phyloP scores from a whole-genome alignment of 2,329 filamentous ascomycete genomes.

The Clarireedia monteithiana region DNA sequence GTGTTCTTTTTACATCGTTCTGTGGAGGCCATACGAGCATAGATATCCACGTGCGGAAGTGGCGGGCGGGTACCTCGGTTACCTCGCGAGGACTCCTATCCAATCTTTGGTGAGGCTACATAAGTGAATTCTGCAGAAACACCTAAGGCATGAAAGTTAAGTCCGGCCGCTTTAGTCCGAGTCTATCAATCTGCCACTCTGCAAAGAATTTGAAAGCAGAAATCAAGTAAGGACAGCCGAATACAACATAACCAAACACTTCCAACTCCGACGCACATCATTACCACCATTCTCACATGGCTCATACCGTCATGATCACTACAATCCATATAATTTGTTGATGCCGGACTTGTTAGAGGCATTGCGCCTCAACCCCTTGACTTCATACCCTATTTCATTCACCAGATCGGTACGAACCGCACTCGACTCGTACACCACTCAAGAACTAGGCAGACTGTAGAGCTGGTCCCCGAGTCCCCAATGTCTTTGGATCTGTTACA shows the following conservation, averaged over 20 bases:
- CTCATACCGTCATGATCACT: slow-evolving; percentile 19
- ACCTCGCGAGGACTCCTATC: background rate
- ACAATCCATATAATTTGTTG: slow-evolving; percentile 17
- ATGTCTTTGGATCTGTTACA: slow-evolving; percentile 84
- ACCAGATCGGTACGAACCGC: background rate
- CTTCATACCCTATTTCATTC: slow-evolving; percentile 11
- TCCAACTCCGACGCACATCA: background rate
- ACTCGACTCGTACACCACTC: background rate
- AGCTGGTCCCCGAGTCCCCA: slow-evolving; percentile 12
- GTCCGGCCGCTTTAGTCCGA: background rate
- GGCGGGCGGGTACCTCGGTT: background rate
- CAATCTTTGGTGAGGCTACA: background rate
- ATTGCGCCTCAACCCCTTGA: slow-evolving; percentile 24
- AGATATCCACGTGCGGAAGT: background rate
- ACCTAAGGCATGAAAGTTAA: background rate
- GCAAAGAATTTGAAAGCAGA: background rate
- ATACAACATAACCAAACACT: too few species aligned
- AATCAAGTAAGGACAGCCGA: background rate
- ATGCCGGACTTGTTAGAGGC: slow-evolving; percentile 29
- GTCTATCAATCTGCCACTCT: background rate
- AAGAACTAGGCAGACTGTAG: slow-evolving; percentile 5
- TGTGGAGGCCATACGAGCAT: background rate
- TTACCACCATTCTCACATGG: slow-evolving; percentile 12
- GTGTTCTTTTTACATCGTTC: too few species aligned
- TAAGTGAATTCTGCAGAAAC: too few species aligned